A percentile compares a stretch with the other conserved stretches of the same genome.
phyloP scores from a whole-genome alignment of 2,329 filamentous ascomycete species.

The Cladosporium halotolerans region DNA sequence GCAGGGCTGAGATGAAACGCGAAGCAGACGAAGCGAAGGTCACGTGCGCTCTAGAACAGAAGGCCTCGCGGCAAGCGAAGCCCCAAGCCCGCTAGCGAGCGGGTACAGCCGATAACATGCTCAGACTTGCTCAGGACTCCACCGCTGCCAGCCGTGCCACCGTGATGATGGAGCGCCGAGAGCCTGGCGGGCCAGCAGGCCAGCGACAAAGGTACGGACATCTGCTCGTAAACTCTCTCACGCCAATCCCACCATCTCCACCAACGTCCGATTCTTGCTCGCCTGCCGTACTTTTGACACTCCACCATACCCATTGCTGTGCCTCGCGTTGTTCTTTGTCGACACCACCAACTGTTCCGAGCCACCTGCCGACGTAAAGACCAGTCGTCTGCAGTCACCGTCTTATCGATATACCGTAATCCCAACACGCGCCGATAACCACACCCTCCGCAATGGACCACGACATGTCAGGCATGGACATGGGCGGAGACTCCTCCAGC shows the following conservation, averaged over 20 bases:
- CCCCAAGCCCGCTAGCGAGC: background rate
- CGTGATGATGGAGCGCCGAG: constrained; percentile 1
- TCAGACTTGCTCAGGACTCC: constrained; percentile 9
- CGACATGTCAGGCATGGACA: constrained; percentile 13
- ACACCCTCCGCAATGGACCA: background rate
- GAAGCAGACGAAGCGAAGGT: background rate
- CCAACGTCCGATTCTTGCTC: background rate
- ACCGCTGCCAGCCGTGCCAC: background rate
- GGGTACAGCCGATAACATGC: background rate
- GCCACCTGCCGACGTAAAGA: no score
- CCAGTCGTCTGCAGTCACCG: no score
- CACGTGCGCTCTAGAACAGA: background rate
- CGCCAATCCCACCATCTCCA: background rate
- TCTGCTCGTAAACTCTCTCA: constrained; percentile 1
- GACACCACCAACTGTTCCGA: no score
- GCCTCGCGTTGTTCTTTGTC: no score
- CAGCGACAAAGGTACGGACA: background rate
- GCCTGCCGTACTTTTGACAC: background rate
- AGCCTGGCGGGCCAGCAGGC: background rate
- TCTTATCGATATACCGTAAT: background rate
- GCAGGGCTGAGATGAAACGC: background rate
- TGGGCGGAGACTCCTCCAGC: constrained; percentile 1
- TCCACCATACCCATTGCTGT: background rate
- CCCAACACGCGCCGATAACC: background rate
- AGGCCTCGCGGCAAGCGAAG: background rate